Base-by-base conservation (phyloP, 1,284 basidiomycete genomes). In the Filobasidium uniguttulatum region DNA sequence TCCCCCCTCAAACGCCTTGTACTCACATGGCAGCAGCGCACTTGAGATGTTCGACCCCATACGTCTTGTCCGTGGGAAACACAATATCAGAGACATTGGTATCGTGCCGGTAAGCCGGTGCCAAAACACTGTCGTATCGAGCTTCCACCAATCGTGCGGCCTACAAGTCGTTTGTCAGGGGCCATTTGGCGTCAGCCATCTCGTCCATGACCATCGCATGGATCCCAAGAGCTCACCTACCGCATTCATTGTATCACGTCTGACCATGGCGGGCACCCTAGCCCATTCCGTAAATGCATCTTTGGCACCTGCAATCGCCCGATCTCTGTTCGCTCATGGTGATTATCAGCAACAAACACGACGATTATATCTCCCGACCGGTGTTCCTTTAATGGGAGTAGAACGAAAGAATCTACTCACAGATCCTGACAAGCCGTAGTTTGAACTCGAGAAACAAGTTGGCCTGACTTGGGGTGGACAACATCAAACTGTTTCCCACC, bases 211-310 rank as follows among this genome's bases (percentile, higher is more conserved):
- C 26, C 15, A 29, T 43, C 22, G 19, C 23, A 20, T 4, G 3
- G 19, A 3, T 40, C 37, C 5, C 15, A 14, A 4, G n/a, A 38
- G 36, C n/a, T n/a, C n/a, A 28, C 40, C 4, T 12, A 44, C 53
- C 35, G 50, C 51, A 30, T 48, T 40, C 33, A 54, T 45, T 28
- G 51, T 54, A n/a, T 47, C 49, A 15, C 53, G 49, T 25, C 53
- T 49, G 15, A 43, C 34, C 6, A 36, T 29, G 12, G 49, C 45
- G 2, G 53, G 46, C 12, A 49, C 46, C 26, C 35, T 34, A 4
- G 53, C 25, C 53, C 53, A 54, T 12, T 28, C 30, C n/a, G 38
- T 38, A 30, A 54, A 48, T 8, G 49, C 53, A n/a, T 35, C 31
- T 35, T 45, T 38, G 5, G 53, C 49, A 14, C 48, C 41, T n/a